phyloP scores from a whole-genome alignment of 1,284 basidiomycete species.

The Malassezia pachydermatis region DNA sequence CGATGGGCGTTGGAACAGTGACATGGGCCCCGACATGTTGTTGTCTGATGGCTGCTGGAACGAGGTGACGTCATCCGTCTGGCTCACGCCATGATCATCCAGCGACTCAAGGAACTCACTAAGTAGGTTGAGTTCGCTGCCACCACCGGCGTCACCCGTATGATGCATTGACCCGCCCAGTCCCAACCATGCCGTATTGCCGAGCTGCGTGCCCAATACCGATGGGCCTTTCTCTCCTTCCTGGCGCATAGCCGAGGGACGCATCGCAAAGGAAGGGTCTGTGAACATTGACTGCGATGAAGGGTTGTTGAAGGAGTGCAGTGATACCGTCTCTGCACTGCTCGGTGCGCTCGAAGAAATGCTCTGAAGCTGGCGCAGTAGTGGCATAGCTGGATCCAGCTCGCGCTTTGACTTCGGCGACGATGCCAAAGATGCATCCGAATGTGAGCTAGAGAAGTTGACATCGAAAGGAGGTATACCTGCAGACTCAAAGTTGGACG shows the following conservation, averaged over 20 bases:
- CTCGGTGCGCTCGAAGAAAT: background rate
- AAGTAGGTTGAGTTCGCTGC: slow-evolving; percentile 37
- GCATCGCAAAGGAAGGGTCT: background rate
- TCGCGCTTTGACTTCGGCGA: background rate
- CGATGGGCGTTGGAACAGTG: slow-evolving; percentile 1
- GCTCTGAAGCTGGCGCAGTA: slow-evolving; percentile 1
- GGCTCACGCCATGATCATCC: slow-evolving; percentile 18
- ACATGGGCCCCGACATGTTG: background rate
- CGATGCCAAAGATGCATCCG: background rate
- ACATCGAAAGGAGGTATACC: background rate
- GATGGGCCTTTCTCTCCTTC: background rate
- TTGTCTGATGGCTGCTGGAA: background rate
- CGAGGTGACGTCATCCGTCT: background rate
- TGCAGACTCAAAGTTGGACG: background rate
- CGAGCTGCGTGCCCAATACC: slow-evolving; percentile 18
- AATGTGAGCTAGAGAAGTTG: background rate
- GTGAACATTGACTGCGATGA: background rate
- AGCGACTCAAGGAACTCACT: slow-evolving; percentile 43
- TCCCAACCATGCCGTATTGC: slow-evolving; percentile 40
- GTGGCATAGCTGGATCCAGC: background rate
- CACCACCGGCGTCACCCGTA: slow-evolving; percentile 37
- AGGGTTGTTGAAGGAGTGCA: background rate
- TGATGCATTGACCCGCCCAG: slow-evolving; percentile 27
- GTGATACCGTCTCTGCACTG: background rate
- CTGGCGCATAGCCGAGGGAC: background rate